phyloP scores from a whole-genome alignment of 164 flowering plant genomes.

The Houttuynia cordata region DNA sequence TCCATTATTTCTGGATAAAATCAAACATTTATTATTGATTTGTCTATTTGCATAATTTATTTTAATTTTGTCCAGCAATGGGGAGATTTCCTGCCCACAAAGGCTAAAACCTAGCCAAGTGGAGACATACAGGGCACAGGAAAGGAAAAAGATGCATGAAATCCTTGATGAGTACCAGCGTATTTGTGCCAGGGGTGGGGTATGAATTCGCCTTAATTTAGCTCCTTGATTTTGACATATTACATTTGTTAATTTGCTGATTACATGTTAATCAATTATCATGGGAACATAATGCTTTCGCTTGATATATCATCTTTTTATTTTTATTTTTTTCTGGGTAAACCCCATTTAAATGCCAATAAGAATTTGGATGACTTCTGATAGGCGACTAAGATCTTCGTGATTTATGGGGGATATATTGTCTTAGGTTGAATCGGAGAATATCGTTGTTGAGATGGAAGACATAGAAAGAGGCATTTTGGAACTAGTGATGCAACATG shows the following conservation, averaged over 20 bases:
- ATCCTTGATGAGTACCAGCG: constrained; percentile 30
- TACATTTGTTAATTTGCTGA: no score
- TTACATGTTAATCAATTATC: no score
- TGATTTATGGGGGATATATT: not conserved
- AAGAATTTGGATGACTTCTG: no score
- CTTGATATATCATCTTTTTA: no score
- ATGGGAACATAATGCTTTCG: no score
- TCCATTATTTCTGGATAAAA: no score
- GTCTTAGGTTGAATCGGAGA: constrained; percentile 43
- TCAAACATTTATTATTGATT: no score
- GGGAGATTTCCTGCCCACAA: constrained; percentile 30
- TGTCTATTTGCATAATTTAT: not conserved
- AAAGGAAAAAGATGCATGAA: constrained; percentile 39
- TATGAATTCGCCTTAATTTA: constrained; percentile 14
- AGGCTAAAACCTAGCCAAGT: constrained; percentile 30
- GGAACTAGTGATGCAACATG: constrained; percentile 28
- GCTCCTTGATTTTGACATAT: not conserved
- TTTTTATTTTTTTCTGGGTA: no score
- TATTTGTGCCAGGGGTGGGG: constrained; percentile 45
- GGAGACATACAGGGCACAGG: constrained; percentile 32
- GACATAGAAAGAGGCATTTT: constrained; percentile 49
- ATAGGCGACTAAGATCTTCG: no score
- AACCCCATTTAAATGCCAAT: no score
- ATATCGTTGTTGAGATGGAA: constrained; percentile 31
- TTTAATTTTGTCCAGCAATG: constrained; percentile 40